Base-by-base conservation (phyloP, 305 asterid species). In the Caryopteris hybrid region DNA sequence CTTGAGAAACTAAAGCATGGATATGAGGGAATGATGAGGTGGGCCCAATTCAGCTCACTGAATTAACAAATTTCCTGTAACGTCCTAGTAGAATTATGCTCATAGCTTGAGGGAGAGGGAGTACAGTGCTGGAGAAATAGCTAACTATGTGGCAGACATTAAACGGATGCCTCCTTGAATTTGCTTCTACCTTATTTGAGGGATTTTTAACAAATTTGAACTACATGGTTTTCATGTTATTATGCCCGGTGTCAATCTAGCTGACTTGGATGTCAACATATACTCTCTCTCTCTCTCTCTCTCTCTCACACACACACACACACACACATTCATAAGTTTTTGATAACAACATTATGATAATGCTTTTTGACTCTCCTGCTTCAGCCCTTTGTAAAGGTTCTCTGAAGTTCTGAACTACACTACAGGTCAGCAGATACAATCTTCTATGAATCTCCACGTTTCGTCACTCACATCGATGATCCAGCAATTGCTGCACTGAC, bases 381-480 rank as follows among this genome's bases (percentile, higher is more conserved):
- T 27, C 45, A 66, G 47, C 17, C 17, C 29, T 46, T 58, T 20
- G 47, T 38, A 4, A 54, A 29, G 38, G 38, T 38, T 61, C 38
- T 51, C 43, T 60, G 53, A 51, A 74, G 53, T 18, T 51, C 43
- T 60, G 53, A 51, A 74, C 62, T 18, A 33, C 25, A 64, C 38
- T 34, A 52, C 85, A 94, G 97, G 85, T 84, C 99, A 60, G 55
- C 92, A 27, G 97, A 94, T 80, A 75, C 88, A 27, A 25, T 64
- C 46, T 94, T 94, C 86, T 94, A 94, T 64, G 99, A 88, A 38
- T 67, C 86, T 71, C 99, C 97, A 0, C 96, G 97, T 54, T 91
- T 93, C 20, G 99, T 94, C 70, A 94, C 97, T 48, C 97, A 91
- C 79, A 94, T 92, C 25, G 99, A 94, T 71, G 96, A 94, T 79